Percentiles rank a stretch among this genome's conserved stretches.
Conservation (phyloP, 106 monocot genomes). For the Ottelia alismoides region DNA sequence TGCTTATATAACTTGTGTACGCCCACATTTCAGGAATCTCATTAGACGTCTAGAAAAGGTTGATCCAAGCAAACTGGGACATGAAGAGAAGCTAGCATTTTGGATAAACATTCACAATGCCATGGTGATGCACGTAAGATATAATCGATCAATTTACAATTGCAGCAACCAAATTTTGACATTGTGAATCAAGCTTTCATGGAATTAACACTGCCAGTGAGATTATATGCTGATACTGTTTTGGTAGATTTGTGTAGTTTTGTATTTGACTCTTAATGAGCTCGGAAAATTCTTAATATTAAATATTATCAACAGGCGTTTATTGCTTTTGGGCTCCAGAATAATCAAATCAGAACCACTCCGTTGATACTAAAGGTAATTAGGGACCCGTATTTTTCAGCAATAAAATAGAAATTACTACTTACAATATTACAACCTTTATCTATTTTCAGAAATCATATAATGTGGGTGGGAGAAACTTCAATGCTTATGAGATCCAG, state of each 20-base stretch:
- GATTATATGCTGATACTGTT: not conserved
- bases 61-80: slow-evolving; percentile 51
- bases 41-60: slow-evolving; percentile 40
- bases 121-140: slow-evolving; percentile 92
- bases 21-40: slow-evolving; percentile 41
- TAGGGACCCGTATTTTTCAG: not conserved
- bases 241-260: not conserved
- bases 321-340: slow-evolving; percentile 61
- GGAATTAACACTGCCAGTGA: too few species aligned
- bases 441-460: slow-evolving; percentile 50
- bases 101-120: slow-evolving; percentile 97
- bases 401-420: not conserved
- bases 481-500: slow-evolving; percentile 71
- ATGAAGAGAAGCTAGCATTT: slow-evolving; percentile 64
- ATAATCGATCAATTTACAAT: too few species aligned
- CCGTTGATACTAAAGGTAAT: slow-evolving; percentile 49
- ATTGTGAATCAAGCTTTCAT: too few species aligned
- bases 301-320: slow-evolving; percentile 39
- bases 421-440: not conserved
- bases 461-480: slow-evolving; percentile 51
- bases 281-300: not conserved
- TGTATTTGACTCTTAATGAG: not conserved
- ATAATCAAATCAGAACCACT: slow-evolving; percentile 42
- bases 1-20: not conserved
- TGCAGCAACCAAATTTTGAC: too few species aligned